These are phyloP conservation scores for Serendipita sp. DNA, from an alignment of 768 basidiomycete genomes.

Conservation along the genomic window DNA sequence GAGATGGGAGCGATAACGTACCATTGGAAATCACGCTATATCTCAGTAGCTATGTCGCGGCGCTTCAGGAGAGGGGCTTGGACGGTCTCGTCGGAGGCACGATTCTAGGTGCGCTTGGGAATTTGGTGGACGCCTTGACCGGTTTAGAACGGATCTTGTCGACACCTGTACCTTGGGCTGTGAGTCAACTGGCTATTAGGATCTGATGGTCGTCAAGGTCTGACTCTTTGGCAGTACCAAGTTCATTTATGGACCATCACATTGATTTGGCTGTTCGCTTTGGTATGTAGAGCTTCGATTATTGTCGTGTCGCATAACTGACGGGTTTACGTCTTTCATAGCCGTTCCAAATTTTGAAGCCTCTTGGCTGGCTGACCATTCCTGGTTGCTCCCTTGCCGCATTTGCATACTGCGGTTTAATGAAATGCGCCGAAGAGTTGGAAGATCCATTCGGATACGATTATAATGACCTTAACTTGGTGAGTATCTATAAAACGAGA, in stretches of 20 bases:
- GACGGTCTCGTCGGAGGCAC: constrained; percentile 4
- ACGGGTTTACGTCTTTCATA: neutral
- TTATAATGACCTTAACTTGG: constrained; percentile 5
- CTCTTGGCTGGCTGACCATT: constrained; percentile 8
- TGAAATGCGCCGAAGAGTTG: constrained; percentile 8
- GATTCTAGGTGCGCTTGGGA: neutral
- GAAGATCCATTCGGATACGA: constrained; percentile 6
- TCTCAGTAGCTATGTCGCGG: neutral
- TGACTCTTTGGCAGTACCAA: neutral
- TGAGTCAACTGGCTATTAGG: neutral
- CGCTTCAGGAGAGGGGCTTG: neutral
- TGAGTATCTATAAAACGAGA: neutral
- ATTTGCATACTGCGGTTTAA: constrained; percentile 8
- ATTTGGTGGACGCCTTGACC: constrained; percentile 2
- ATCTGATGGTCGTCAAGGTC: neutral
- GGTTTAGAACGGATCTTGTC: constrained; percentile 8
- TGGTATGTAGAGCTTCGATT: neutral
- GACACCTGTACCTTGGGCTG: constrained; percentile 6
- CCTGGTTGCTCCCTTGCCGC: constrained; percentile 5
- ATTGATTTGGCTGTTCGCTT: neutral
- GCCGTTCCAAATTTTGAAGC: constrained; percentile 7
- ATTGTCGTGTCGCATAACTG: neutral
- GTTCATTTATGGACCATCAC: constrained; percentile 9
- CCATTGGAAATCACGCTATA: constrained; percentile 7
- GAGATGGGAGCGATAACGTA: neutral